phyloP scores from a whole-genome alignment of 108 stramenopile genomes.

The Skeletonema grethae region DNA sequence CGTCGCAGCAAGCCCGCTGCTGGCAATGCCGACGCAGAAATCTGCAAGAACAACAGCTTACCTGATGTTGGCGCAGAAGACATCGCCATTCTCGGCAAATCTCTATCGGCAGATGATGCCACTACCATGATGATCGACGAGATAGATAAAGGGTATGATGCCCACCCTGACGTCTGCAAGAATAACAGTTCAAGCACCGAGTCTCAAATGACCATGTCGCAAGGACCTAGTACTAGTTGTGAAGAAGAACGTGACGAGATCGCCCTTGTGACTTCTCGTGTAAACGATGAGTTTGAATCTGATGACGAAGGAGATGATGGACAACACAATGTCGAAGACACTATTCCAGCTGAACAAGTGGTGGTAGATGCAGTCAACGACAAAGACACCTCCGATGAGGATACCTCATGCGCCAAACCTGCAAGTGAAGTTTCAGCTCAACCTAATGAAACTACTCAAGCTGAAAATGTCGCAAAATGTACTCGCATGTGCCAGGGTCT shows the following conservation, averaged over 20 bases:
- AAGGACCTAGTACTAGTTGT: neutral
- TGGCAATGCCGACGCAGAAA: neutral
- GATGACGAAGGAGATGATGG: neutral
- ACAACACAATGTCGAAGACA: neutral
- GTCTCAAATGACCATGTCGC: neutral
- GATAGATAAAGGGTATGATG: too few relatives aligned
- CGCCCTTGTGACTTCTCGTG: neutral
- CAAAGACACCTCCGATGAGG: neutral
- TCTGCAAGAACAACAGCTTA: constrained; percentile 2
- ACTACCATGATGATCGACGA: too few relatives aligned
- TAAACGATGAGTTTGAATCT: neutral
- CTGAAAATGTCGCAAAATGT: neutral
- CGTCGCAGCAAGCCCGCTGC: neutral
- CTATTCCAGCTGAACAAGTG: neutral
- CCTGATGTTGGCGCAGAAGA: neutral
- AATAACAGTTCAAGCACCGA: neutral
- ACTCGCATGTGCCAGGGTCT: neutral
- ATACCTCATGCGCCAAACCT: neutral
- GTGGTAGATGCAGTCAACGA: neutral
- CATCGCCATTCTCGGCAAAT: neutral
- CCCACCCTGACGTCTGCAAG: neutral
- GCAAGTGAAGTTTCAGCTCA: neutral
- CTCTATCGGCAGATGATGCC: constrained; percentile 1
- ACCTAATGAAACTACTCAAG: neutral
- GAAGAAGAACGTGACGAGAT: neutral